Evolutionary conservation across 73 alveolate species (phyloP).

Genomic region (Breviolum minutum): DNA sequence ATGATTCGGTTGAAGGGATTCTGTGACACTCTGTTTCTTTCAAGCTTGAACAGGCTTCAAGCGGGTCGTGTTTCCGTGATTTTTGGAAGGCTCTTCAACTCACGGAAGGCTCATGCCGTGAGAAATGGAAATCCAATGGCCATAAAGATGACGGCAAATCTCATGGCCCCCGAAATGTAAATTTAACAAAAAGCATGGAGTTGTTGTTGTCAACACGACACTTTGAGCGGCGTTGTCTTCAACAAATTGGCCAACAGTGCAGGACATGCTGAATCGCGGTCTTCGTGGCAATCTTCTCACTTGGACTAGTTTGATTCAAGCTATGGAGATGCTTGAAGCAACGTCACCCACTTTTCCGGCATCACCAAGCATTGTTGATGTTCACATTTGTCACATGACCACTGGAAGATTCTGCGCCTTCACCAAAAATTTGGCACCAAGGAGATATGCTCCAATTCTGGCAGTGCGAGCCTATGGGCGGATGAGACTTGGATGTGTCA

Average conservation of each 20-base stretch:
- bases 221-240: background rate
- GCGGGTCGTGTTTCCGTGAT: no score
- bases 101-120: no score
- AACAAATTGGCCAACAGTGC: background rate
- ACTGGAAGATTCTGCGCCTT: background rate
- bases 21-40: no score
- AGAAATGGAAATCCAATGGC: no score
- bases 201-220: background rate
- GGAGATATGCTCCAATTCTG: conserved; percentile 54
- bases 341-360: no score
- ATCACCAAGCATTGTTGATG: no score
- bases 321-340: background rate
- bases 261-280: conserved; percentile 82
- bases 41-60: no score
- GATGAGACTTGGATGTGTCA: background rate
- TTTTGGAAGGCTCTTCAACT: no score
- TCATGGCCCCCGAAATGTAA: background rate
- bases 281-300: conserved; percentile 66
- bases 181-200: background rate
- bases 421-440: background rate
- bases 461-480: conserved; percentile 75
- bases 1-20: no score
- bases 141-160: background rate
- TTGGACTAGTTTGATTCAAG: conserved; percentile 81
- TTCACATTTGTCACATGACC: background rate